Conservation (phyloP, 2,329 filamentous ascomycete species). For the Cordyceps pruinosa region DNA sequence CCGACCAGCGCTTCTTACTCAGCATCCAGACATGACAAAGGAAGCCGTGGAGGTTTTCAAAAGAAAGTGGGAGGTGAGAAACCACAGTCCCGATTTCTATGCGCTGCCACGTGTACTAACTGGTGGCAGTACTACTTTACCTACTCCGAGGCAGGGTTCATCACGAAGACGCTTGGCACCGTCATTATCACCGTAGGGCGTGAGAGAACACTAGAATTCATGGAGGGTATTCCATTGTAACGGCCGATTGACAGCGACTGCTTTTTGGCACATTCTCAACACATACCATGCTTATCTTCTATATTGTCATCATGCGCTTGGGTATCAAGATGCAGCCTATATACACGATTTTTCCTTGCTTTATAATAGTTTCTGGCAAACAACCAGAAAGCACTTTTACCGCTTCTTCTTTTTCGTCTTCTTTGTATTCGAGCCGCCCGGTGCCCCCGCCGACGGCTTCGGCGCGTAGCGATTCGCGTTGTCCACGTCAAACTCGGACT, state of each 20-base stretch:
- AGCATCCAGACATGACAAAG: constrained; percentile 53
- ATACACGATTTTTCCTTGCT: constrained; percentile 1
- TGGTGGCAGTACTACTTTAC: constrained; percentile 59
- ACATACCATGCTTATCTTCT: neutral
- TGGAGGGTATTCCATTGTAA: constrained; percentile 62
- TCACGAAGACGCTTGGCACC: constrained; percentile 65
- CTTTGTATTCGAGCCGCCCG: constrained; percentile 20
- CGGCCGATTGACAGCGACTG: neutral
- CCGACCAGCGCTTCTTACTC: constrained; percentile 48
- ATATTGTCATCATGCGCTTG: neutral
- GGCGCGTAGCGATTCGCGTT: constrained; percentile 59
- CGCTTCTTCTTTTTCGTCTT: constrained; percentile 37
- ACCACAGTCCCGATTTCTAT: too few species aligned
- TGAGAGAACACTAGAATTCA: constrained; percentile 58
- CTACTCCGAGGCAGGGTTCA: constrained; percentile 68
- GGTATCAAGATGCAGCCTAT: constrained; percentile 10
- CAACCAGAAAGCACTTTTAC: constrained; percentile 13
- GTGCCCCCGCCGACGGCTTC: constrained; percentile 16
- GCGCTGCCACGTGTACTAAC: neutral
- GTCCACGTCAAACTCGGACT: constrained; percentile 78
- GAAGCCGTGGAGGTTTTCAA: constrained; percentile 60
- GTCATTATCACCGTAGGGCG: constrained; percentile 64
- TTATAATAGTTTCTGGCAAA: neutral
- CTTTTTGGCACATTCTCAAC: neutral
- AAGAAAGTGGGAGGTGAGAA: constrained; percentile 62